phyloP scores from a whole-genome alignment of 2,329 filamentous ascomycete species.

The Triangularia setosa region DNA sequence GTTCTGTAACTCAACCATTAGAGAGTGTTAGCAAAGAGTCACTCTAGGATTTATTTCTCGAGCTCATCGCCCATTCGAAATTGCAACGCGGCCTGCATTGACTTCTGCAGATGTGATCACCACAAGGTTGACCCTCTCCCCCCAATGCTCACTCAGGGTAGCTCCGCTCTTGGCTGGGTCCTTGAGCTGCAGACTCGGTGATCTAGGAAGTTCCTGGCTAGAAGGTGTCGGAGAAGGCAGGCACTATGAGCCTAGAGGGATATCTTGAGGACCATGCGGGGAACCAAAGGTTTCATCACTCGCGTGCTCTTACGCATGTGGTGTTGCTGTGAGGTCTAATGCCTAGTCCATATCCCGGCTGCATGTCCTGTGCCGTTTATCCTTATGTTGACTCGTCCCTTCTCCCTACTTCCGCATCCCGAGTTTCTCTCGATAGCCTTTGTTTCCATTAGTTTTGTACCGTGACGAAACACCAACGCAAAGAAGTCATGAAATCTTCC shows the following conservation, averaged over 20 bases:
- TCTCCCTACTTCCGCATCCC: neutral
- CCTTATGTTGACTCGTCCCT: neutral
- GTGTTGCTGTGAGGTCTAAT: neutral
- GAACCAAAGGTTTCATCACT: neutral
- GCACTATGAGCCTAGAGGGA: neutral
- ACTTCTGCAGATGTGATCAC: neutral
- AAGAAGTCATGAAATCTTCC: constrained; percentile 4
- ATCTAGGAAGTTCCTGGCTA: neutral
- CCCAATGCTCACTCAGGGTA: neutral
- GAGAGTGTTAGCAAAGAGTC: neutral
- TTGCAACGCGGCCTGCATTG: neutral
- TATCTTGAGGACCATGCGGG: neutral
- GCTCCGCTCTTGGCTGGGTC: neutral
- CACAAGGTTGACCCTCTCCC: neutral
- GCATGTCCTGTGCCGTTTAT: neutral
- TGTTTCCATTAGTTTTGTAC: neutral
- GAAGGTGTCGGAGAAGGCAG: neutral
- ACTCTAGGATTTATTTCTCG: neutral
- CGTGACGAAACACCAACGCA: neutral
- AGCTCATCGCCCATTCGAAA: neutral
- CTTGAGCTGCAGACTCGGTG: neutral
- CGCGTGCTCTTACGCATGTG: neutral
- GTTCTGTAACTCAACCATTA: neutral
- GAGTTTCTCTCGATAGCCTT: neutral
- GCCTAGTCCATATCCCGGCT: neutral